Percentiles rank a stretch among this genome's conserved stretches.
These are phyloP conservation scores for Fusarium foetens DNA, from an alignment of 2,329 filamentous ascomycete species.

Conservation along the genomic window DNA sequence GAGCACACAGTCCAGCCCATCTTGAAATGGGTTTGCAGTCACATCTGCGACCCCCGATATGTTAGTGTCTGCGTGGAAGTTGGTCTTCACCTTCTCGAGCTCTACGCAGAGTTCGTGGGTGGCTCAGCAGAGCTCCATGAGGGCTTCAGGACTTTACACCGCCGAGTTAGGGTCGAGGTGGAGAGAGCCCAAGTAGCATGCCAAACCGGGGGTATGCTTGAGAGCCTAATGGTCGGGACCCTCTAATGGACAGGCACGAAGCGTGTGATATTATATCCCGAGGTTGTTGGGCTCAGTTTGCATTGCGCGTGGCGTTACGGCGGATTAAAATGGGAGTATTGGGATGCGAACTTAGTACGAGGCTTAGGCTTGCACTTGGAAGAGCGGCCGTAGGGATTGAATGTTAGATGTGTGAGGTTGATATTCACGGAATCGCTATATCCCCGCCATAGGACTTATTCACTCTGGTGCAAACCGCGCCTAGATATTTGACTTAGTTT, in stretches of 20 bases:
- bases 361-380: constrained; percentile 22
- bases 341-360: constrained; percentile 35
- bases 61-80: constrained; percentile 85
- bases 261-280: constrained; percentile 34
- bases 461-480: not conserved
- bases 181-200: constrained; percentile 86
- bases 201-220: constrained; percentile 88
- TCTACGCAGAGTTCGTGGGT: constrained; percentile 84
- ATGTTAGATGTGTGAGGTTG: constrained; percentile 1
- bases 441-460: not conserved
- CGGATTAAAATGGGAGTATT: constrained; percentile 43
- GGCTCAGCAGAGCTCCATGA: constrained; percentile 77
- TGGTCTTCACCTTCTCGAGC: constrained; percentile 81
- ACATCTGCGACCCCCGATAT: constrained; percentile 85
- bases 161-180: constrained; percentile 78
- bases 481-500: constrained; percentile 17
- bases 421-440: not conserved
- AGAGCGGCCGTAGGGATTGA: not conserved
- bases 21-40: constrained; percentile 81
- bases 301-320: constrained; percentile 45
- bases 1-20: constrained; percentile 84
- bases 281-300: constrained; percentile 40
- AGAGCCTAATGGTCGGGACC: constrained; percentile 64
- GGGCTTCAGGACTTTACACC: constrained; percentile 74
- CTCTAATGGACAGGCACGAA: constrained; percentile 36